Conservation (phyloP, 805 yeast species). For the Candida endomychidarum region DNA sequence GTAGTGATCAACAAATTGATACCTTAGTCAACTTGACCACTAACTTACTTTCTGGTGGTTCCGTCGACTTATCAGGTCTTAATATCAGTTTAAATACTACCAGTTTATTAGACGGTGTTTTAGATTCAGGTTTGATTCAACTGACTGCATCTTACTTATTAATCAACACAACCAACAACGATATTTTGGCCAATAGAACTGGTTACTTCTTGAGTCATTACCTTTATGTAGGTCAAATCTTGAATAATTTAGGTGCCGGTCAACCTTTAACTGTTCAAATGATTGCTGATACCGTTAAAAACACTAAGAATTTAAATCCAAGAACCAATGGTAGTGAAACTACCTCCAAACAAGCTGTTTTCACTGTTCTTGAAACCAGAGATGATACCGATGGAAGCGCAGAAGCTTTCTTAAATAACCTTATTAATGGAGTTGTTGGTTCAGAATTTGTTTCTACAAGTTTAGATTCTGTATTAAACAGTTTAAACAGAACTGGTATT, state of each 20-base stretch:
- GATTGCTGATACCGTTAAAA: constrained; percentile 28
- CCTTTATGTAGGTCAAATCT: constrained; percentile 29
- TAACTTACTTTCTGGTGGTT: constrained; percentile 14
- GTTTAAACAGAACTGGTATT: constrained; percentile 32
- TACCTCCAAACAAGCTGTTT: constrained; percentile 7
- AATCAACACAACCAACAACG: constrained; percentile 29
- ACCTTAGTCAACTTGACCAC: constrained; percentile 24
- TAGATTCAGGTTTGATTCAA: constrained; percentile 28
- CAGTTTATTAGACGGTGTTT: constrained; percentile 21
- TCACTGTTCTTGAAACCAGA: constrained; percentile 2
- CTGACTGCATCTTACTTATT: constrained; percentile 26
- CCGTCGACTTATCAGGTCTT: constrained; percentile 9
- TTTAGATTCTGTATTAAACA: constrained; percentile 24
- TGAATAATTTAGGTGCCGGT: constrained; percentile 36
- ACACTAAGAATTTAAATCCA: constrained; percentile 31
- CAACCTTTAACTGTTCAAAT: constrained; percentile 27
- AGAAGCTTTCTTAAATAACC: constrained; percentile 28
- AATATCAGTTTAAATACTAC: constrained; percentile 25
- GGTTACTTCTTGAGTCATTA: constrained; percentile 29
- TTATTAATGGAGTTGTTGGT: constrained; percentile 24
- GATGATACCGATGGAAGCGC: constrained; percentile 28
- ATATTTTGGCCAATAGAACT: constrained; percentile 22
- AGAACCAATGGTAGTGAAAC: constrained; percentile 13
- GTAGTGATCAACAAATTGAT: constrained; percentile 28
- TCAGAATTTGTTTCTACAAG: constrained; percentile 23